These are phyloP conservation scores for Termitomyces sp. DNA, from an alignment of 768 basidiomycete genomes.

Conservation along the genomic window DNA sequence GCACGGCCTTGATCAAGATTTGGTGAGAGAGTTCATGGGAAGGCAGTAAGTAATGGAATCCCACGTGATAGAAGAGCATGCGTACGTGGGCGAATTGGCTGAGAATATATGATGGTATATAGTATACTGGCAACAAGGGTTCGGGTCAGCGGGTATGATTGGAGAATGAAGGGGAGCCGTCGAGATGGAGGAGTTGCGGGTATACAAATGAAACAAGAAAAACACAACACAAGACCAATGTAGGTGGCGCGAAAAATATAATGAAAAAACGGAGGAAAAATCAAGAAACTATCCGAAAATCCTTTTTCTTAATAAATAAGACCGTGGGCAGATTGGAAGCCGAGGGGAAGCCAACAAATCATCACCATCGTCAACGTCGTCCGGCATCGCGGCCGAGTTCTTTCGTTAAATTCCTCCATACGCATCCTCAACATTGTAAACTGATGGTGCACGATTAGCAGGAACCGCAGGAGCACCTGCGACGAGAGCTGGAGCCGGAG, in stretches of 20 bases:
- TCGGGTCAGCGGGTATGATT: not conserved
- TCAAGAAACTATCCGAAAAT: conserved; percentile 1
- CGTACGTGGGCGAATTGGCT: conserved; percentile 11
- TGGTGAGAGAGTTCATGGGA: conserved; percentile 11
- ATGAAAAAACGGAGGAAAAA: not conserved
- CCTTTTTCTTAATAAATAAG: conserved; percentile 5
- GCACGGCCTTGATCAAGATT: conserved; percentile 10
- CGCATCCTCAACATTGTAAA: conserved; percentile 29
- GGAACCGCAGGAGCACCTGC: conserved; percentile 21
- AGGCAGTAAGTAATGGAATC: not conserved
- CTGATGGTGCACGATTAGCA: conserved; percentile 19
- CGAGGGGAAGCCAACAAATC: conserved; percentile 1
- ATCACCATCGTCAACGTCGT: conserved; percentile 12
- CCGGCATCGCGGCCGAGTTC: not conserved
- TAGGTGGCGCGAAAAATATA: not conserved
- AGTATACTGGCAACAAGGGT: conserved; percentile 14
- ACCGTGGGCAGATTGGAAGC: conserved; percentile 3
- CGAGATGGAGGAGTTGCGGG: conserved; percentile 3
- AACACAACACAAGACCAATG: not conserved
- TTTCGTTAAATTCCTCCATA: conserved; percentile 34
- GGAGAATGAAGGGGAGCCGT: not conserved
- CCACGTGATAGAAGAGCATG: not conserved
- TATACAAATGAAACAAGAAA: conserved; percentile 2
- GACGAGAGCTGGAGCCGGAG: conserved; percentile 18
- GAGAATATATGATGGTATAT: conserved; percentile 11